phyloP scores from a whole-genome alignment of 2,329 filamentous ascomycete species.

The Phialocephala sp. region DNA sequence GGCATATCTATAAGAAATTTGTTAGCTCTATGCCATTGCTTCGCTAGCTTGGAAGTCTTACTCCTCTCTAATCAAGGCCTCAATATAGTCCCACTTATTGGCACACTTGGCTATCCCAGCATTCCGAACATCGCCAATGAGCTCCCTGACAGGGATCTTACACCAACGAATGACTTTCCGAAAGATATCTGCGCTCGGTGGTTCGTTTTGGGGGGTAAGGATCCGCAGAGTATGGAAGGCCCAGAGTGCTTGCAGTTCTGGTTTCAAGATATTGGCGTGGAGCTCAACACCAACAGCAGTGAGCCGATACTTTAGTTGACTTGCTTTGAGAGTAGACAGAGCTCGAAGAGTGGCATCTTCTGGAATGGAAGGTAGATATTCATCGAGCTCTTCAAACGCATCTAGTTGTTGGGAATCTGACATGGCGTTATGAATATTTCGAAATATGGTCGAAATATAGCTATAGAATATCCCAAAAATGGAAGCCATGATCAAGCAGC shows the following conservation, averaged over 20 bases:
- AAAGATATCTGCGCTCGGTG: not conserved
- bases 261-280: not conserved
- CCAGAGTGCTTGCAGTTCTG: not conserved
- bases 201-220: not conserved
- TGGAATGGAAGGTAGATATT: not conserved
- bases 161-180: not conserved
- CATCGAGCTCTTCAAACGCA: not conserved
- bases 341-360: not conserved
- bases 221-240: not conserved
- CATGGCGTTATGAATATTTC: not conserved
- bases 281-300: not conserved
- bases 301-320: not conserved
- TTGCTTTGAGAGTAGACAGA: not conserved
- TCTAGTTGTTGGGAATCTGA: not conserved
- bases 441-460: too few species aligned
- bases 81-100: not conserved
- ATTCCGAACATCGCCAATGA: not conserved
- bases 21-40: too few species aligned
- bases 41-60: too few species aligned
- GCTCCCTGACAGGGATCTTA: not conserved
- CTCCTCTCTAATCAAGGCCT: not conserved
- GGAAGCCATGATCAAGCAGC: too few species aligned
- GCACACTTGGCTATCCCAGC: not conserved
- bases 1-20: too few species aligned
- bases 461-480: too few species aligned